A percentile compares a stretch with the other conserved stretches of the same genome.
These are phyloP conservation scores for Sporothrix inflata DNA, from an alignment of 2,329 filamentous ascomycete genomes.

Conservation along the genomic window DNA sequence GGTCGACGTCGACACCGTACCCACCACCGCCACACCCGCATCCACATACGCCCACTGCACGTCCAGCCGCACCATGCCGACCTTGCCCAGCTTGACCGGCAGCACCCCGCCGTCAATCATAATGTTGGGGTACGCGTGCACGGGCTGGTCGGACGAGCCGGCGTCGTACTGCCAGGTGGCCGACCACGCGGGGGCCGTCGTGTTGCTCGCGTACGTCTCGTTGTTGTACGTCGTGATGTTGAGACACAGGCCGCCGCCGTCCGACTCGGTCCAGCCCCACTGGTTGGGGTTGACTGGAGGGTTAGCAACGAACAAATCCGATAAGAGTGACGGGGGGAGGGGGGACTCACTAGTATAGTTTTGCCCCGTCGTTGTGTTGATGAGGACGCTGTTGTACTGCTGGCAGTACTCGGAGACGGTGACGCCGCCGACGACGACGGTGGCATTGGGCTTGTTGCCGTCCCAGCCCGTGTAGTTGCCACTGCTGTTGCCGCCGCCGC, in stretches of 20 bases:
- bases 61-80: constrained; percentile 49
- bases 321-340: not conserved
- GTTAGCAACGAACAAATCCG: constrained; percentile 10
- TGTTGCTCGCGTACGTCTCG: constrained; percentile 51
- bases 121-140: constrained; percentile 60
- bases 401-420: constrained; percentile 33
- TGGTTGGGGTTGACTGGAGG: constrained; percentile 58
- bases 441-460: constrained; percentile 33
- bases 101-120: constrained; percentile 50
- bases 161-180: constrained; percentile 57
- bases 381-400: constrained; percentile 27
- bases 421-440: constrained; percentile 25
- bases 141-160: constrained; percentile 47
- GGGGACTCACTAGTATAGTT: constrained; percentile 52
- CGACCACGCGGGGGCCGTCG: constrained; percentile 53
- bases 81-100: constrained; percentile 42
- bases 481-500: constrained; percentile 38
- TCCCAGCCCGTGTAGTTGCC: constrained; percentile 34
- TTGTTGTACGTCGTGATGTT: constrained; percentile 56
- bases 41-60: constrained; percentile 52
- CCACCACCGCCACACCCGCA: constrained; percentile 49
- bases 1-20: constrained; percentile 51
- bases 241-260: constrained; percentile 39
- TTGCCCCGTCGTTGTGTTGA: constrained; percentile 43
- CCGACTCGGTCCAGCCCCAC: constrained; percentile 52